phyloP scores from a whole-genome alignment of 805 yeast genomes.

The Suhomyces emberorum region DNA sequence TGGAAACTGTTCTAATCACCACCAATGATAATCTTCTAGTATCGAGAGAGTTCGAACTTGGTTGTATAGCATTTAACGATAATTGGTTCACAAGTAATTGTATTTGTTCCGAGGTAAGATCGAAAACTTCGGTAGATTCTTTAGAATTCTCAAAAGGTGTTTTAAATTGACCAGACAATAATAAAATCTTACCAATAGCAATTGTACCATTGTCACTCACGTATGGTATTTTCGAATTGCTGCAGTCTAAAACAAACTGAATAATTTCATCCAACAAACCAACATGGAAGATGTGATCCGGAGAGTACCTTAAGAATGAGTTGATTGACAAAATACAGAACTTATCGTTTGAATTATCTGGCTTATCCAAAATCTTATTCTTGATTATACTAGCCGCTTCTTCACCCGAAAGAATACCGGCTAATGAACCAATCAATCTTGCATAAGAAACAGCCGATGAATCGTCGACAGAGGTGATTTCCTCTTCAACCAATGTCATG shows the following conservation, averaged over 20 bases:
- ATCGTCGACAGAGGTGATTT: conserved; percentile 51
- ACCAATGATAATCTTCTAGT: conserved; percentile 78
- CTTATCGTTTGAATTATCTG: conserved; percentile 37
- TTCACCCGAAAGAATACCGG: conserved; percentile 60
- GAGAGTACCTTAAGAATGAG: conserved; percentile 76
- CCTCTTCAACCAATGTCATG: conserved; percentile 70
- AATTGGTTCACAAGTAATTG: conserved; percentile 47
- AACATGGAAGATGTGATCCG: conserved; percentile 54
- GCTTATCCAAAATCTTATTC: conserved; percentile 53
- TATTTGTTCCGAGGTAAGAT: conserved; percentile 40
- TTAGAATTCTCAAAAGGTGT: conserved; percentile 21
- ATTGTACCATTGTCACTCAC: conserved; percentile 72
- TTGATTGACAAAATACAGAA: conserved; percentile 73
- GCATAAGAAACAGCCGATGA: conserved; percentile 75
- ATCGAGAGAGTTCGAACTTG: conserved; percentile 64
- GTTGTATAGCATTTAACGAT: conserved; percentile 47
- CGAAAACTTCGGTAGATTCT: conserved; percentile 26
- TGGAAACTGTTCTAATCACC: conserved; percentile 68
- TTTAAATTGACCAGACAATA: conserved; percentile 43
- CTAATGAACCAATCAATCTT: conserved; percentile 69
- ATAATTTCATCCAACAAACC: conserved; percentile 51
- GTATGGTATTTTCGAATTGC: conserved; percentile 43
- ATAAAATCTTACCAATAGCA: conserved; percentile 78
- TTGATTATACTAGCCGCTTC: conserved; percentile 62
- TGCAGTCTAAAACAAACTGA: conserved; percentile 44